A percentile compares a stretch with the other conserved stretches of the same genome.
Conservation (phyloP, 805 yeast species). For the Teunomyces panamensis region DNA sequence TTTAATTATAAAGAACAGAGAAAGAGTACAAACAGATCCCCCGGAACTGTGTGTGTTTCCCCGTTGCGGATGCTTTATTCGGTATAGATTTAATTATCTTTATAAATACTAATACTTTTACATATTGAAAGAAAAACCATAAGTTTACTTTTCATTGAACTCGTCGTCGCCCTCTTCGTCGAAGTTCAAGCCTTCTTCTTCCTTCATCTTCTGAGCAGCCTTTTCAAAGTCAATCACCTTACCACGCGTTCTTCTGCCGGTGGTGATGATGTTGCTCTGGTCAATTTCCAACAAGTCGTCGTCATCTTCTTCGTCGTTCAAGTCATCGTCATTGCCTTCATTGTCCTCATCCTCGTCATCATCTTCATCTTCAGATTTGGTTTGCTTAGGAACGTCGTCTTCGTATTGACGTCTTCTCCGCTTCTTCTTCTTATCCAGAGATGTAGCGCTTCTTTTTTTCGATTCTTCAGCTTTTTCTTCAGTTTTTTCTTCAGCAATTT, state of each 20-base stretch:
- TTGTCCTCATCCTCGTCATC: constrained; percentile 44
- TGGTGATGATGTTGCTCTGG: constrained; percentile 74
- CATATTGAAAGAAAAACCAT: not conserved
- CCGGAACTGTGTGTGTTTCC: not conserved
- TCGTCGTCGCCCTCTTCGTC: constrained; percentile 29
- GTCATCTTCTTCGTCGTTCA: constrained; percentile 66
- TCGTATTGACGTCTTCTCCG: constrained; percentile 56
- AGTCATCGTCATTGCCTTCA: constrained; percentile 48
- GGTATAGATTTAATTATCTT: constrained; percentile 1
- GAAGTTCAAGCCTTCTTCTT: constrained; percentile 39
- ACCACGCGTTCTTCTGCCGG: constrained; percentile 89
- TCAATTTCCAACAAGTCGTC: constrained; percentile 82
- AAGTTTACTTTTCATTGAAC: constrained; percentile 5
- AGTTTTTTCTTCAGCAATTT: constrained; percentile 2
- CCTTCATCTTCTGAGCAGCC: constrained; percentile 69
- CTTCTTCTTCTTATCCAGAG: constrained; percentile 39
- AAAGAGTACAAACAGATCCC: no score
- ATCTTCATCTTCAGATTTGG: constrained; percentile 36
- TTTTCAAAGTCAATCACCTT: constrained; percentile 80
- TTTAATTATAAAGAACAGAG: no score
- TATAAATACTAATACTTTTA: not conserved
- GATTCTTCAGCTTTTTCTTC: constrained; percentile 13
- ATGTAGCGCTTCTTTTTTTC: constrained; percentile 9
- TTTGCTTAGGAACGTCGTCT: constrained; percentile 54
- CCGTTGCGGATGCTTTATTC: not conserved